Evolutionary conservation across 164 flowering plant species (phyloP).

Genomic region (Nymphaea thermarum): DNA sequence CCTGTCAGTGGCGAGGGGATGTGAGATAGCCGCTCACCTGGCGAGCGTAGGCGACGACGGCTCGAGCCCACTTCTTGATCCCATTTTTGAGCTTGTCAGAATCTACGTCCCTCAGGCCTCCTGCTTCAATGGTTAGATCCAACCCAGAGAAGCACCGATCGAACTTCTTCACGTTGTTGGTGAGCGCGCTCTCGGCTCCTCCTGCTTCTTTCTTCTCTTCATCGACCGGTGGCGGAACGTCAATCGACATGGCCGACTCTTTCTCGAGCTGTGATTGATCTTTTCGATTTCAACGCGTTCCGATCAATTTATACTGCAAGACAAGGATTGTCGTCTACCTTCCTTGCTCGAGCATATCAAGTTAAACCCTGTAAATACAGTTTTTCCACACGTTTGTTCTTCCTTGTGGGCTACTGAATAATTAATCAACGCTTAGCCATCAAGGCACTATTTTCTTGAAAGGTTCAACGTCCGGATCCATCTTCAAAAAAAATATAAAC

Average conservation of each 20-base stretch:
- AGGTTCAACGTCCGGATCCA: no score
- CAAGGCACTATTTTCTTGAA: background rate
- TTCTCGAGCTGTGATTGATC: background rate
- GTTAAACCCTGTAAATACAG: background rate
- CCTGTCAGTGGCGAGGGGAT: background rate
- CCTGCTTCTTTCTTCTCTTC: background rate
- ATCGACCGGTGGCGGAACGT: background rate
- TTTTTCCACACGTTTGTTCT: background rate
- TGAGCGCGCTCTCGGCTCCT: background rate
- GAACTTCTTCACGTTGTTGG: background rate
- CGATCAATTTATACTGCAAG: background rate
- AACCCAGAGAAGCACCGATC: conserved; percentile 27
- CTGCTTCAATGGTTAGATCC: conserved; percentile 27
- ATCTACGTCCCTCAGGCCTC: conserved; percentile 34
- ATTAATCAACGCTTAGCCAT: background rate
- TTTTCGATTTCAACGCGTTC: background rate
- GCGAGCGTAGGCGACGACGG: conserved; percentile 52
- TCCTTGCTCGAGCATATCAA: background rate
- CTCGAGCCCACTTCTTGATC: conserved; percentile 70
- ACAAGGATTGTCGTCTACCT: background rate
- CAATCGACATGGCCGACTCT: background rate
- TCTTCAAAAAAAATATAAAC: no score
- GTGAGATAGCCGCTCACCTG: conserved; percentile 27
- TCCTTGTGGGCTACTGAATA: background rate
- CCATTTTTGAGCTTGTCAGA: conserved; percentile 41